Evolutionary conservation across 2,329 filamentous ascomycete genomes (phyloP), one percentile per base, ranked within the genome.

Genomic region (Cytospora schulzeri): DNA sequence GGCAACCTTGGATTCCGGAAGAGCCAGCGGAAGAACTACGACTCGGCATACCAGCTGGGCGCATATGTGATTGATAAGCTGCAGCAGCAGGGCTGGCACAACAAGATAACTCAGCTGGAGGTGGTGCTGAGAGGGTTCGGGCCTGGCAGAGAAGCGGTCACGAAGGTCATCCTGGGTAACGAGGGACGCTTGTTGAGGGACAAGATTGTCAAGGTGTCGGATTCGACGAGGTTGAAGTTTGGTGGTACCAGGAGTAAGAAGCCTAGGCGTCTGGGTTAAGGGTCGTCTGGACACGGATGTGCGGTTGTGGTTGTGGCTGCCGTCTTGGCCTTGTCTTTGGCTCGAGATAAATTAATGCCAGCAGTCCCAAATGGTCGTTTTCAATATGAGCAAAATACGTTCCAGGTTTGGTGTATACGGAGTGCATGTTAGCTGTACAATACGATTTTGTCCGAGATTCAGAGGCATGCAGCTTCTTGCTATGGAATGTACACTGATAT

Each of bases 1-100:
- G 95, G 95, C 57, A 93, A 97, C 73, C 87, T 99, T 66, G 94
- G 94, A n/a, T 97, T 97, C 80, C 85, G 84, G 72, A 96, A 98
- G 79, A 82, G 87, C 22, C 87, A 88, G 57, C 87, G 95, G 69
- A 89, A 91, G 67, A 85, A 87, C 64, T 99, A 95, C 79, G 95
- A 99, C 78, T 90, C 94, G 22, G 94, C 90, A 3, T 97, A 96
- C 78, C 96, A 98, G 76, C 81, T 99, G 57, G 88, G 90, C 6
- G 88, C 91, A 22, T 94, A 93, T 75, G 87, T 94, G 29, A 86
- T 98, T 75, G 89, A 89, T 75, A 87, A 90, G 75, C 90, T 99
- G 69, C 88, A 93, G 74, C 92, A 97, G 77, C 87, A 86, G 71
- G 91, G 91, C 51, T 87, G 91, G 81, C 81, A 92, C 72, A 81